phyloP scores from a whole-genome alignment of 768 basidiomycete species.

The Leccinum rimulosum region DNA sequence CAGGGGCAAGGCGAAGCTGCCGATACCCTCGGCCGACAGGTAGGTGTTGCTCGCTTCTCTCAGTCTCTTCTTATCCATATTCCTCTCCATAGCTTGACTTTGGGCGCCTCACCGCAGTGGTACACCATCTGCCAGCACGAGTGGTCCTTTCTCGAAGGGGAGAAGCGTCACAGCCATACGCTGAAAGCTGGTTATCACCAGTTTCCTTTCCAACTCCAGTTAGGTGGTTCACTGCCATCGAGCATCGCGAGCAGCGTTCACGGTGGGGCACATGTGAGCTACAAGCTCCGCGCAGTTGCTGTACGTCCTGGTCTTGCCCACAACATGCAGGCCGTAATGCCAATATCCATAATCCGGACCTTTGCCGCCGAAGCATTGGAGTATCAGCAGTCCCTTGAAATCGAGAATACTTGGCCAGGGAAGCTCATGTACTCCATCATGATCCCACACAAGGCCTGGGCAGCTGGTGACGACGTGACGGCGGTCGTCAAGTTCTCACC shows the following conservation, averaged over 20 bases:
- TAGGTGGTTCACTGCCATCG: constrained; percentile 85
- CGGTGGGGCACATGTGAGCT: constrained; percentile 69
- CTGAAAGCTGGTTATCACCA: constrained; percentile 94
- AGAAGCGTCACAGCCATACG: constrained; percentile 75
- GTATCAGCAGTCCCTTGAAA: constrained; percentile 93
- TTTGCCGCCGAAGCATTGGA: constrained; percentile 84
- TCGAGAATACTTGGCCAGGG: constrained; percentile 96
- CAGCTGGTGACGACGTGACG: constrained; percentile 81
- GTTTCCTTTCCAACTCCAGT: constrained; percentile 87
- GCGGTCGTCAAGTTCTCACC: constrained; percentile 87
- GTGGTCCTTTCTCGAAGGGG: constrained; percentile 90
- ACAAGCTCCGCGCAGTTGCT: constrained; percentile 88
- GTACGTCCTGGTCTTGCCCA: constrained; percentile 69
- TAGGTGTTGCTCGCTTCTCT: constrained; percentile 35
- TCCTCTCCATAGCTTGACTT: constrained; percentile 13
- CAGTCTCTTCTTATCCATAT: constrained; percentile 1
- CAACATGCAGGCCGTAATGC: constrained; percentile 60
- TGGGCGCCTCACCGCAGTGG: constrained; percentile 40
- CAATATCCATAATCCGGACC: constrained; percentile 69
- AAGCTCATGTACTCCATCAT: constrained; percentile 96
- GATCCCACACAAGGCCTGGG: constrained; percentile 95
- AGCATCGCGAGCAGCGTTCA: constrained; percentile 54
- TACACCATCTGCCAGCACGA: constrained; percentile 78
- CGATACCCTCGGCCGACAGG: constrained; percentile 56
- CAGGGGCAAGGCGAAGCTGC: constrained; percentile 76